phyloP scores from a whole-genome alignment of 2,329 filamentous ascomycete genomes.

The Neospermospora avenae region DNA sequence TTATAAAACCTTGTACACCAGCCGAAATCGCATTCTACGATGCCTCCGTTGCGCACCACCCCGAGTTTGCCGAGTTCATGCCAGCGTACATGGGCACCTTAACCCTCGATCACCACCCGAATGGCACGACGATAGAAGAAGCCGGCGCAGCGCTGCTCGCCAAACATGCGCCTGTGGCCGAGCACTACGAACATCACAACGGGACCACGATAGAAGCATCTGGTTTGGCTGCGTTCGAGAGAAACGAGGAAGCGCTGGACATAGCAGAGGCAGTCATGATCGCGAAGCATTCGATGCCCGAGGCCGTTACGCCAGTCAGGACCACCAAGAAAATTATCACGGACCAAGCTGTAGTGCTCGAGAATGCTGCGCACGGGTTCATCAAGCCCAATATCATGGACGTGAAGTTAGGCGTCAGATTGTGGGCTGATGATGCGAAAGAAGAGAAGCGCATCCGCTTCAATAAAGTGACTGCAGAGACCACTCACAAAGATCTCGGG shows the following conservation, averaged over 20 bases:
- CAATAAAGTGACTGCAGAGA: slow-evolving; percentile 54
- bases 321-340: slow-evolving; percentile 58
- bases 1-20: slow-evolving; percentile 90
- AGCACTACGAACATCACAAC: slow-evolving; percentile 29
- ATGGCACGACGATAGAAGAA: slow-evolving; percentile 47
- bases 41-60: slow-evolving; percentile 57
- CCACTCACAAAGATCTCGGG: slow-evolving; percentile 57
- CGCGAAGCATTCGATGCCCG: slow-evolving; percentile 29
- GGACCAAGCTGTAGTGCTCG: slow-evolving; percentile 75
- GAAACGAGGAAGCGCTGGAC: slow-evolving; percentile 10
- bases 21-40: slow-evolving; percentile 91
- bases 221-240: not conserved
- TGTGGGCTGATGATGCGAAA: slow-evolving; percentile 77
- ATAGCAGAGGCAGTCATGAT: slow-evolving; percentile 18
- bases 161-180: slow-evolving; percentile 28
- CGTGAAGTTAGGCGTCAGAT: slow-evolving; percentile 79
- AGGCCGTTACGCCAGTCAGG: slow-evolving; percentile 25
- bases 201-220: slow-evolving; percentile 45
- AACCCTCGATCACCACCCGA: slow-evolving; percentile 56
- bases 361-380: slow-evolving; percentile 81
- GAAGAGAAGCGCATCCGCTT: slow-evolving; percentile 57
- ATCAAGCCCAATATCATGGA: slow-evolving; percentile 86
- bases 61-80: slow-evolving; percentile 75
- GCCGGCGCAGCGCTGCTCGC: slow-evolving; percentile 40
- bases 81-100: slow-evolving; percentile 82